Conservation (phyloP, 148 eudicot species). For the Amaranthus cruentus region DNA sequence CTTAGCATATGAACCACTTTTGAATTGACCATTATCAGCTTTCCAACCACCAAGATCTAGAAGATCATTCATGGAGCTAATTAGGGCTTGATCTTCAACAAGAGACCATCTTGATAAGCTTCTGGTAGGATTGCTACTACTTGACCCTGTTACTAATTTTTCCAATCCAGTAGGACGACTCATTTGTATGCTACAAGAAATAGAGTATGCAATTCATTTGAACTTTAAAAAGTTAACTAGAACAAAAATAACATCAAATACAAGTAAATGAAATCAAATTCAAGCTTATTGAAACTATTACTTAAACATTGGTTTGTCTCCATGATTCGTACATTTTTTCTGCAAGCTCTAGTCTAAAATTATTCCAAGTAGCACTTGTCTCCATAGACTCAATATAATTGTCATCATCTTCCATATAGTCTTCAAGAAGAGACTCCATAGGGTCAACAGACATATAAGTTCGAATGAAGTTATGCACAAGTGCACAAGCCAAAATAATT, state of each 20-base stretch:
- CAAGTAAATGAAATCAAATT: too few relatives aligned
- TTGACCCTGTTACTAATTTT: background rate
- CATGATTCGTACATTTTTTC: conserved; percentile 10
- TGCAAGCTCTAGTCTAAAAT: conserved; percentile 12
- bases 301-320: background rate
- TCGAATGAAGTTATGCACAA: conserved; percentile 5
- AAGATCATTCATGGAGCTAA: background rate
- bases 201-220: too few relatives aligned
- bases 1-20: background rate
- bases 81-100: background rate
- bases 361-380: background rate
- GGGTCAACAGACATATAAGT: conserved; percentile 10
- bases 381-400: conserved; percentile 7
- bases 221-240: too few relatives aligned
- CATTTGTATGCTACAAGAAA: background rate
- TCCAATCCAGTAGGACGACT: background rate
- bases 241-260: too few relatives aligned
- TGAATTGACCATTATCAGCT: background rate
- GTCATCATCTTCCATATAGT: background rate
- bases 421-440: background rate
- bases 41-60: background rate
- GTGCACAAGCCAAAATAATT: conserved; percentile 3
- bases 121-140: background rate
- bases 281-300: too few relatives aligned
- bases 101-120: conserved; percentile 6